Base-by-base conservation (phyloP, 495 filamentous ascomycete species). In the Hypoxylon subgilvum region DNA sequence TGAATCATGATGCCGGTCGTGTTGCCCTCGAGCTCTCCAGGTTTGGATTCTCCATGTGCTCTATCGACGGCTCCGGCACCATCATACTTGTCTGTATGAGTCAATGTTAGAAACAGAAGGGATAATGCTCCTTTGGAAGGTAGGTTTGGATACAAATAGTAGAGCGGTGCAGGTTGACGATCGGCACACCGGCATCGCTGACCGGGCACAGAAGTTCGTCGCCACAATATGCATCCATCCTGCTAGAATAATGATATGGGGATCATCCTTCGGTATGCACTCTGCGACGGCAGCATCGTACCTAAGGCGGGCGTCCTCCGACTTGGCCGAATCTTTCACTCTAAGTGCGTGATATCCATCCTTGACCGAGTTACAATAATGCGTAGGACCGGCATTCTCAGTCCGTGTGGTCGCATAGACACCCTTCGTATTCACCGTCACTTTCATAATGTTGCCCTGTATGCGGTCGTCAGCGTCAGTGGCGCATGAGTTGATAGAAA, bases 1-100 rank as follows among this genome's bases (percentile, higher is more conserved):
- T 96, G 92, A 2, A 95, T 85, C 92, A 97, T 96, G n/a, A 94
- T 86, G 1, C 92, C 92, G 1, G 91, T 96, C 69, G 80, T 84
- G 40, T 72, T 74, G 57, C 79, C 69, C 64, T 88, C 81, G 30
- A 93, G 82, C 69, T 82, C 84, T 6, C 88, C 89, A 17, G 81
- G 81, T 67, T 86, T 64, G 71, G 85, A 95, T 43, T 89, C 90
- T 27, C 83, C 78, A 71, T 87, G 88, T 16, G 92, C 92, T 13
- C 91, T 79, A 51, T 86, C 81, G 58, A 97, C 95, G 1, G 89
- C 91, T 54, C 83, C 77, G 36, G 87, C 83, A 5, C 91, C 91
- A 70, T 94, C 87, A 65, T 92, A 92, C 57, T 84, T 76, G 12
- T 86, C 86, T 74, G 46, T 9, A 7, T 21, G 1, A 22, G 23